phyloP scores from a whole-genome alignment of 768 basidiomycete species.

The Stropharia rugosoannulata region DNA sequence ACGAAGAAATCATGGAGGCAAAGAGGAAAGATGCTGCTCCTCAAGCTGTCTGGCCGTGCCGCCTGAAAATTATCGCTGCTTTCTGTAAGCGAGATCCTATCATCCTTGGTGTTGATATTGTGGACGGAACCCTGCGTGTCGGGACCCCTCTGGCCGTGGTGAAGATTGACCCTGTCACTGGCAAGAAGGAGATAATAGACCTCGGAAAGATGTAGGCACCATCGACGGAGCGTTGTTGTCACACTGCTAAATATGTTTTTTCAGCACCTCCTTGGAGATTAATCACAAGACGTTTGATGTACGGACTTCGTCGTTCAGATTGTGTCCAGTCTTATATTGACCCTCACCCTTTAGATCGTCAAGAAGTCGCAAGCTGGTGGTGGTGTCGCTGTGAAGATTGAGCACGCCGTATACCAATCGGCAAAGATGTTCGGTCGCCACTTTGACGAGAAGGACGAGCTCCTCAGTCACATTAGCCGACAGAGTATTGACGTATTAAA shows the following conservation, averaged over 20 bases:
- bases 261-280: conserved; percentile 92
- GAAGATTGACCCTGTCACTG: conserved; percentile 82
- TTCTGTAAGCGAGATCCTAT: conserved; percentile 98
- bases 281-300: conserved; percentile 91
- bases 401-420: conserved; percentile 93
- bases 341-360: conserved; percentile 53
- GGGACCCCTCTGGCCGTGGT: conserved; percentile 97
- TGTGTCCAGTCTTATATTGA: neutral
- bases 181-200: conserved; percentile 88
- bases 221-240: neutral
- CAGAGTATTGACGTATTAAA: conserved; percentile 96
- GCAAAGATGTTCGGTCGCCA: conserved; percentile 96
- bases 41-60: conserved; percentile 95
- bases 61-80: conserved; percentile 88
- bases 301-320: conserved; percentile 20
- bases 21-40: conserved; percentile 90
- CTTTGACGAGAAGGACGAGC: conserved; percentile 94
- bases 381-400: conserved; percentile 98
- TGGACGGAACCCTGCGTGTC: conserved; percentile 86
- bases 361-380: conserved; percentile 95
- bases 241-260: conserved; percentile 1
- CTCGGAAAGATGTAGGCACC: conserved; percentile 88
- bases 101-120: conserved; percentile 93
- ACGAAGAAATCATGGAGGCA: conserved; percentile 88
- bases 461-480: conserved; percentile 87